phyloP scores from a whole-genome alignment of 768 basidiomycete genomes.

The Vararia minispora region DNA sequence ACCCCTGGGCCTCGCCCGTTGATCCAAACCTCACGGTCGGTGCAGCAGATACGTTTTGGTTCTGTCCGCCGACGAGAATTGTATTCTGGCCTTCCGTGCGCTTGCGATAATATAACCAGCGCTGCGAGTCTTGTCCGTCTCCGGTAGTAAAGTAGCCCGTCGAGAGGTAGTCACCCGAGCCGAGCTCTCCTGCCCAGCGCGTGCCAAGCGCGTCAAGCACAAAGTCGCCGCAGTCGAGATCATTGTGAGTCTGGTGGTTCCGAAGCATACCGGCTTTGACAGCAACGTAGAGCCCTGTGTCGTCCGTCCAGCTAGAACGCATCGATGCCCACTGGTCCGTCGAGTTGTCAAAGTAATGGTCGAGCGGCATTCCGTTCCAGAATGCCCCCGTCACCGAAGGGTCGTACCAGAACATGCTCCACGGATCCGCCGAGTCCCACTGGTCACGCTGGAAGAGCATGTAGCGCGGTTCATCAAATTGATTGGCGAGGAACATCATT shows the following conservation, averaged over 20 bases:
- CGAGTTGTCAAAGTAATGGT: constrained; percentile 65
- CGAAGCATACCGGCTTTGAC: constrained; percentile 78
- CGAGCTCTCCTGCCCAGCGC: constrained; percentile 93
- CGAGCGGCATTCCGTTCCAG: constrained; percentile 80
- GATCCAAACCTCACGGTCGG: constrained; percentile 51
- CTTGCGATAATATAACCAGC: constrained; percentile 95
- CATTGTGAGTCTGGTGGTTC: constrained; percentile 89
- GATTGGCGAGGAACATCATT: constrained; percentile 65
- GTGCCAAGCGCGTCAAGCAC: constrained; percentile 89
- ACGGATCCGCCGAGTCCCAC: constrained; percentile 46
- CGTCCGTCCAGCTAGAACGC: constrained; percentile 89
- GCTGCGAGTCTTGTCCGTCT: constrained; percentile 55
- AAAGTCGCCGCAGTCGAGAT: constrained; percentile 91
- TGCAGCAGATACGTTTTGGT: constrained; percentile 69
- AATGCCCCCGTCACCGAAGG: constrained; percentile 75
- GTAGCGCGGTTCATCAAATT: constrained; percentile 63
- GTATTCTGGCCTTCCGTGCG: constrained; percentile 98
- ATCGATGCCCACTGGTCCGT: constrained; percentile 84
- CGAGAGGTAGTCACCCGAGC: constrained; percentile 76
- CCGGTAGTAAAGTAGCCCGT: constrained; percentile 64
- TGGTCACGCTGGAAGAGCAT: constrained; percentile 85
- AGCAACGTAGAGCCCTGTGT: constrained; percentile 71
- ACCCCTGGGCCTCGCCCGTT: constrained; percentile 51
- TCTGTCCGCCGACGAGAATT: constrained; percentile 57
- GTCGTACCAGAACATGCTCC: constrained; percentile 84